Base-by-base conservation (phyloP, 129 eudicot species). In the Tagetes erecta region DNA sequence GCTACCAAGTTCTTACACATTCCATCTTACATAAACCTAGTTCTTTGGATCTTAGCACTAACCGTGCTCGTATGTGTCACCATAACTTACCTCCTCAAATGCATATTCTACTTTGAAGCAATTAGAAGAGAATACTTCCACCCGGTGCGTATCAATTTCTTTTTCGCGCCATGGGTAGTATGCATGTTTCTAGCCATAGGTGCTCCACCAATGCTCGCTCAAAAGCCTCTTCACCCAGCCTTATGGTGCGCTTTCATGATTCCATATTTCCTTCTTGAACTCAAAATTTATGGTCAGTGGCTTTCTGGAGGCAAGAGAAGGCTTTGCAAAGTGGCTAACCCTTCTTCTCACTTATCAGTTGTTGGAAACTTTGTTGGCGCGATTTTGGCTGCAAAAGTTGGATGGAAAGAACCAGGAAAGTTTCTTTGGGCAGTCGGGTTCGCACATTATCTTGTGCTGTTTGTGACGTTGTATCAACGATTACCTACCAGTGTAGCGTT, bases 281-380 rank as follows among this genome's bases (percentile, higher is more conserved):
- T 94, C 52, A 94, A 94, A 67, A 91, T 94, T 46, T 94, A 94
- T 38, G 98, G 98, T 1, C 98, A 94, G 44, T 94, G 98, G 98
- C 89, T 94, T 30, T 94, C 98, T 0, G 98, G 98, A n/a, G 98
- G 98, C 35, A 90, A 91, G 49, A 60, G 98, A 68, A 75, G 98
- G 51, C 83, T 94, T 37, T 81, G 89, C 41, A 88, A 86, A 73
- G 98, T 94, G 62, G 98, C 97, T 3, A 94, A 94, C 78, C 98
- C 98, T 1, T 90, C 97, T 50, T 90, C 97, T 3, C 98, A 94
- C 67, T 76, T 94, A 3, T 90, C 97, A 0, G 93, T 94, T 20
- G 91, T 94, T 3, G 98, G 98, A 35, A 94, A 94, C 77, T 94
- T 94, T 55, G 98, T 94, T 0, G 98, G 98, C 35, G 96, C 98